Percentiles rank a stretch among this genome's conserved stretches.
phyloP scores from a whole-genome alignment of 805 yeast genomes.

The Candida nitratophila region DNA sequence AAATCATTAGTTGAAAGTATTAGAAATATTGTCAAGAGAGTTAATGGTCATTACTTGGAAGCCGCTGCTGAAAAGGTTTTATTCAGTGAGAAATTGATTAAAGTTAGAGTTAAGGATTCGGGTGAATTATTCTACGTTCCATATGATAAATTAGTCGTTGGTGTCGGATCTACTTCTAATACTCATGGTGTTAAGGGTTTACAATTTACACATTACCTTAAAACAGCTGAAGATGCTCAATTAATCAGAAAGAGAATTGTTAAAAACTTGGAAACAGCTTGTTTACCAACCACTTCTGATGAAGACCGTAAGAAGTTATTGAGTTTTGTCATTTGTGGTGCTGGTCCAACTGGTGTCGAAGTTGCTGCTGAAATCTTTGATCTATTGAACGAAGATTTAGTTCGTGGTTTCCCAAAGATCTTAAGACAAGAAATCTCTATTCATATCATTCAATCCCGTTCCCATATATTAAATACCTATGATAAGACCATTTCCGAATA shows the following conservation, averaged over 20 bases:
- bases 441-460: conserved; percentile 63
- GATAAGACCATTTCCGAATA: conserved; percentile 59
- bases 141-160: conserved; percentile 63
- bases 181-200: conserved; percentile 70
- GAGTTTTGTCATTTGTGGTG: conserved; percentile 65
- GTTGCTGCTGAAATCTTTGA: conserved; percentile 68
- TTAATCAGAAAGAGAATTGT: conserved; percentile 48
- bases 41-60: conserved; percentile 56
- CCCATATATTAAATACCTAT: conserved; percentile 61
- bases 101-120: conserved; percentile 41
- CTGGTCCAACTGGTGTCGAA: conserved; percentile 73
- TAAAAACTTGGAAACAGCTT: conserved; percentile 50
- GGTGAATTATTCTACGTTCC: conserved; percentile 49
- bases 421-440: conserved; percentile 58
- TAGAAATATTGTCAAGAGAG: conserved; percentile 43
- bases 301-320: conserved; percentile 55
- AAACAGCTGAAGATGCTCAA: conserved; percentile 62
- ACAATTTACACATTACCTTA: conserved; percentile 51
- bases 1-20: conserved; percentile 60
- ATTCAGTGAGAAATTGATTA: conserved; percentile 48
- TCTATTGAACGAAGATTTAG: conserved; percentile 56
- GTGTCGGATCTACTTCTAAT: conserved; percentile 62
- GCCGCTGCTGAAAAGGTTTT: conserved; percentile 55
- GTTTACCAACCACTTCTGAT: conserved; percentile 57
- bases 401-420: conserved; percentile 49